Evolutionary conservation across 1,139 yeast species (phyloP), one percentile per base, ranked within the genome.

Genomic region (Geotrichum cucujoidarum): DNA sequence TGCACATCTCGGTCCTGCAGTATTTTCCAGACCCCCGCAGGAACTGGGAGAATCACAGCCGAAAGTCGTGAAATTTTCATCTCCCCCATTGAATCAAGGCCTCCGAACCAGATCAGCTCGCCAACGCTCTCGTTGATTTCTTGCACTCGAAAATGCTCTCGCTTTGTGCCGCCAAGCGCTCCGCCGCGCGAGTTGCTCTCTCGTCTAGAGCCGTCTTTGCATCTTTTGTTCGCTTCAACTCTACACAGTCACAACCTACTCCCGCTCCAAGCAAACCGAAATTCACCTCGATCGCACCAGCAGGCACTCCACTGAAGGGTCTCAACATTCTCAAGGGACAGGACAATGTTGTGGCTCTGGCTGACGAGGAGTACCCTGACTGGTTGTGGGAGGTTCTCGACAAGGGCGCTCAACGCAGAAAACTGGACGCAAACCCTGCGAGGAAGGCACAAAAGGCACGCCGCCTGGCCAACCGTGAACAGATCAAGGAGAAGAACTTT

Each of bases 351-450:
- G 81, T 88, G 5, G 97, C 98, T 1, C 69, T 83, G 49, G 86
- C 83, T 54, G 97, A 92, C 62, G 71, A 74, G 35, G 95, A 90
- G 60, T 92, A 92, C 62, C 98, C 98, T 2, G 87, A 76, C 43
- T 92, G 97, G 97, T 75, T 92, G 51, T 92, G 98, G 98, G 78
- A 75, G n/a, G 73, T 87, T 53, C 75, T 89, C 40, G 95, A 89
- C 63, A 72, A 77, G 50, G 74, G 73, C 35, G 74, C 74, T 31
- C 79, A 76, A 60, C 70, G 75, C 50, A 75, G 72, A 21, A 71
- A 77, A 55, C 72, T 83, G 41, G 77, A 74, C 38, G 70, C 70
- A 2, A 83, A 86, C 58, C 80, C 84, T 43, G 76, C 83, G 62
- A 78, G 74, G 59, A 74, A 79, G 70, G 83, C 92, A 54, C 79